A percentile compares a stretch with the other conserved stretches of the same genome.
phyloP scores from a whole-genome alignment of 306 rosid genomes.

The Ochetophila trinervis region DNA sequence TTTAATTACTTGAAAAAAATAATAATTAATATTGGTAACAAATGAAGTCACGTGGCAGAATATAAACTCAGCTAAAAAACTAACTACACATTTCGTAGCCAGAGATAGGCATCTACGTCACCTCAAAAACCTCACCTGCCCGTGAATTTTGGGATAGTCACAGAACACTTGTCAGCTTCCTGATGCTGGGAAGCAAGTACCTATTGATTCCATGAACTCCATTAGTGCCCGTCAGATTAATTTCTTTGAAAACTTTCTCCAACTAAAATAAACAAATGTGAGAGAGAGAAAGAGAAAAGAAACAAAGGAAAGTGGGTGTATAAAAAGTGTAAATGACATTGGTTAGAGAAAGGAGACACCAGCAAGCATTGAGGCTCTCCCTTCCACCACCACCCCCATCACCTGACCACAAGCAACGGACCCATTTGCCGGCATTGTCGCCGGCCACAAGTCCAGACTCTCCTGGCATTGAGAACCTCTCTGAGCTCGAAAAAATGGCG shows the following conservation, averaged over 20 bases:
- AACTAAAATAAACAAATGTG: background rate
- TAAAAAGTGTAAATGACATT: slow-evolving; percentile 39
- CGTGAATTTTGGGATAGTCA: slow-evolving; percentile 41
- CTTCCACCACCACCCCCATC: slow-evolving; percentile 40
- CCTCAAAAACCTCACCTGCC: slow-evolving; percentile 44
- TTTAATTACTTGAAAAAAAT: no score
- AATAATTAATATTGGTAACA: background rate
- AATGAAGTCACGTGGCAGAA: slow-evolving; percentile 21
- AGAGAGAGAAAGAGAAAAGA: background rate
- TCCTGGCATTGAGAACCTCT: slow-evolving; percentile 33
- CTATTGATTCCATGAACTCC: background rate
- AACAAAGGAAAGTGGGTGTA: background rate
- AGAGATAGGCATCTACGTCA: slow-evolving; percentile 16
- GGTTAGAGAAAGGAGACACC: slow-evolving; percentile 61
- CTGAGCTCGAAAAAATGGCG: slow-evolving; percentile 45
- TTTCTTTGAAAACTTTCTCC: background rate
- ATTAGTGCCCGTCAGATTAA: background rate
- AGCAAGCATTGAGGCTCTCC: slow-evolving; percentile 52
- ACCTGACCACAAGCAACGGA: slow-evolving; percentile 14
- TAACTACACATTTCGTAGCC: slow-evolving; percentile 16
- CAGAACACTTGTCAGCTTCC: slow-evolving; percentile 27
- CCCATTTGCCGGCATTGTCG: slow-evolving; percentile 12
- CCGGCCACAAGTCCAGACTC: slow-evolving; percentile 26
- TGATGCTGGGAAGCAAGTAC: background rate
- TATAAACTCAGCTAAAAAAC: background rate